Base-by-base conservation (phyloP, 2,329 filamentous ascomycete genomes). In the Colletotrichum nymphaeae region DNA sequence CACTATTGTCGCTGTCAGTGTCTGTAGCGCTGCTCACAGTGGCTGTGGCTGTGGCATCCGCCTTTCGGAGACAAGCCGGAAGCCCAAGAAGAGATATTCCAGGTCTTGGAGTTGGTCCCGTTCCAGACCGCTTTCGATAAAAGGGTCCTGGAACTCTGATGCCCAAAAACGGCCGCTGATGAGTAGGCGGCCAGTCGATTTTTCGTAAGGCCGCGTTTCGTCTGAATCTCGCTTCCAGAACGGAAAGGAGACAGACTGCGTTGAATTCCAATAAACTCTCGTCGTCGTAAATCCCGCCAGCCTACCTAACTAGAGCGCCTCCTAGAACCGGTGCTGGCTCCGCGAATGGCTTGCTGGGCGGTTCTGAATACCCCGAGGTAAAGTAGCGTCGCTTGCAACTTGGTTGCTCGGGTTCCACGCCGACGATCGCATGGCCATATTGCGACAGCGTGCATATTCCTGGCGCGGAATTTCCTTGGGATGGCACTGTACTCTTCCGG, bases 381-480 rank as follows among this genome's bases (percentile, higher is more conserved):
- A 42, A 35, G 26, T 55, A 16, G 22, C 32, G 60, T 69, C 55
- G 70, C 66, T 69, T 73, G 32, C 57, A 57, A 63, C 30, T 64
- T 65, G 60, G 60, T 70, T 57, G 55, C 60, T 60, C 46, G 67
- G 60, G 60, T 73, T 62, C 60, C 60, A 65, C 46, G 70, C 70
- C 67, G 60, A 69, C 67, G 70, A 73, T 73, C 70, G 67, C 56
- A 58, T 49, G 55, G 42, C 30, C 49, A 65, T 70, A 70, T 65
- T 73, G 70, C 70, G 67, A 73, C 67, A 70, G 56, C 70, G 22
- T 69, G 70, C 70, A 73, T 73, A 69, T 65, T 69, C 67, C 70
- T 73, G 59, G 65, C 66, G 30, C 53, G 55, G 42, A 28, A 49
- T 49, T 52, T 64, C 63, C 19, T 65, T 30, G 46, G 35, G 49